phyloP scores from a whole-genome alignment of 2,329 filamentous ascomycete species.

The Xylariaceae sp. region DNA sequence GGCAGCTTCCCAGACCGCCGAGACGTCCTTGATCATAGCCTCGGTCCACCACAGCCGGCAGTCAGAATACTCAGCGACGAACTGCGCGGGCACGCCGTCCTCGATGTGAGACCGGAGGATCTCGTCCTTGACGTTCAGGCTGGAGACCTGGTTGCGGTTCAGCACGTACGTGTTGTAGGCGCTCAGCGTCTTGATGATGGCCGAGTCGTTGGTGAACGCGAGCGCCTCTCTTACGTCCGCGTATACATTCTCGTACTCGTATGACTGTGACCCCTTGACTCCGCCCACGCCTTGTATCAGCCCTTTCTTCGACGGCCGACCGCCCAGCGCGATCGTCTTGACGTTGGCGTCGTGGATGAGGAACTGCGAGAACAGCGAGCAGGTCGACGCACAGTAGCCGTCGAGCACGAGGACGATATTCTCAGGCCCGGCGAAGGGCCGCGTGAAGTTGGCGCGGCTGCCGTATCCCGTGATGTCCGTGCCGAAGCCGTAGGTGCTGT shows the following conservation, averaged over 20 bases:
- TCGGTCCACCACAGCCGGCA: slow-evolving; percentile 50
- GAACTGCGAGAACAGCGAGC: slow-evolving; percentile 53
- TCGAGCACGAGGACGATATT: slow-evolving; percentile 58
- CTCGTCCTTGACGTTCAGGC: slow-evolving; percentile 40
- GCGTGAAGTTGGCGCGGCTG: slow-evolving; percentile 42
- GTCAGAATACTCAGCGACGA: slow-evolving; percentile 44
- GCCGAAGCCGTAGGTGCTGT: slow-evolving; percentile 40
- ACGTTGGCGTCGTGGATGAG: slow-evolving; percentile 49
- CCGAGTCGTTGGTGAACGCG: slow-evolving; percentile 28
- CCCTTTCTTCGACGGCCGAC: slow-evolving; percentile 40
- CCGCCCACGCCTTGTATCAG: slow-evolving; percentile 53
- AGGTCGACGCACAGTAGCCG: slow-evolving; percentile 56
- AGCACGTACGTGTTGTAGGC: slow-evolving; percentile 34
- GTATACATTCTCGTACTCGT: slow-evolving; percentile 33
- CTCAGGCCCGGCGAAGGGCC: slow-evolving; percentile 51
- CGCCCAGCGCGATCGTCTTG: slow-evolving; percentile 52
- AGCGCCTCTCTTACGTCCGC: slow-evolving; percentile 27
- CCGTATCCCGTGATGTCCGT: slow-evolving; percentile 50
- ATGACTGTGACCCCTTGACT: slow-evolving; percentile 47
- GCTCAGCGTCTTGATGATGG: slow-evolving; percentile 29
- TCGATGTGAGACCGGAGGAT: slow-evolving; percentile 36
- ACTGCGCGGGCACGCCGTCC: slow-evolving; percentile 46
- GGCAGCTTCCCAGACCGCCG: slow-evolving; percentile 45
- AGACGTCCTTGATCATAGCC: slow-evolving; percentile 45
- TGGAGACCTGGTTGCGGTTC: slow-evolving; percentile 33